Evolutionary conservation across 306 rosid genomes (phyloP).

Genomic region (Cicer chorassanicum): DNA sequence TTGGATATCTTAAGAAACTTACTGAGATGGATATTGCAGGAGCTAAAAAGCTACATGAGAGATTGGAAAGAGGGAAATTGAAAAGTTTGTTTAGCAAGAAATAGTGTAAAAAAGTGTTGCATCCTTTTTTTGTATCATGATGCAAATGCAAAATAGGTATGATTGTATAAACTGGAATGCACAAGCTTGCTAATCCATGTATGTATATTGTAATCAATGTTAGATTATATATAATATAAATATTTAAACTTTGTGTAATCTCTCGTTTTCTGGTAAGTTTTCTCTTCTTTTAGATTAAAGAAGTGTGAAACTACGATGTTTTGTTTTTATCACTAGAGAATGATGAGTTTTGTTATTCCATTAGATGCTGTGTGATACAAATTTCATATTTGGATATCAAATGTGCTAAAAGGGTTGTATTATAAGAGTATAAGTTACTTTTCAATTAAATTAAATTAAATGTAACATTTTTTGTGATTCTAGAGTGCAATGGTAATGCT

Average conservation of each 20-base stretch:
- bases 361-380: no score
- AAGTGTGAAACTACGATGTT: no score
- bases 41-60: constrained; percentile 77
- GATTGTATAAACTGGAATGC: constrained; percentile 47
- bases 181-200: constrained; percentile 49
- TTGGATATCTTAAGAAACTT: constrained; percentile 92
- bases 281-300: neutral
- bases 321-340: no score
- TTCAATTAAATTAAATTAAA: no score
- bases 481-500: no score
- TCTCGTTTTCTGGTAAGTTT: neutral
- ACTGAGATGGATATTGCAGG: constrained; percentile 92
- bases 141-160: constrained; percentile 48
- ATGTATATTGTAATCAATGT: constrained; percentile 26
- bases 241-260: constrained; percentile 8
- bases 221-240: constrained; percentile 33
- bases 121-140: constrained; percentile 42
- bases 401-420: no score
- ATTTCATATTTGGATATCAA: no score
- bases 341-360: no score
- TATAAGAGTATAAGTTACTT: no score
- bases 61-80: constrained; percentile 80
- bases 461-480: no score
- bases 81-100: constrained; percentile 73
- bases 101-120: constrained; percentile 44